A percentile compares a stretch with the other conserved stretches of the same genome.
These are phyloP conservation scores for Leptographium procerum DNA, from an alignment of 2,329 filamentous ascomycete species.

Conservation along the genomic window DNA sequence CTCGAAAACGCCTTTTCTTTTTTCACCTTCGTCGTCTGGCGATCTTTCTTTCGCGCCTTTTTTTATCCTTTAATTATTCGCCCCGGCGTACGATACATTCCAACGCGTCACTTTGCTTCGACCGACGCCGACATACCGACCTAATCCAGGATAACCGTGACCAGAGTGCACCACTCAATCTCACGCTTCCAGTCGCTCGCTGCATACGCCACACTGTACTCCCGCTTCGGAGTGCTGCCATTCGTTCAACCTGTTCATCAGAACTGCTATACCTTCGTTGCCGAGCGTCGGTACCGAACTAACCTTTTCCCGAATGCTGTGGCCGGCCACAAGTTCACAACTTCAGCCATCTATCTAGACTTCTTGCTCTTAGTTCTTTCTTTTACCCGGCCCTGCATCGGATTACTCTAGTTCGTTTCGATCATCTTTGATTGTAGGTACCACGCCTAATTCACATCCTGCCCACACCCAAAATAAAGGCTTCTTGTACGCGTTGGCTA, in stretches of 20 bases:
- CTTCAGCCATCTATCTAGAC: background rate
- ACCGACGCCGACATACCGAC: background rate
- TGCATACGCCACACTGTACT: background rate
- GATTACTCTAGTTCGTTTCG: background rate
- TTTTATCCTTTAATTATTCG: background rate
- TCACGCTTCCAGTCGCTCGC: background rate
- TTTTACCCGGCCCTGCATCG: background rate
- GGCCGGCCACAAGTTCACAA: background rate
- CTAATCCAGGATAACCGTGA: background rate
- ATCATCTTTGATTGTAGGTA: background rate
- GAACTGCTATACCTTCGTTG: background rate
- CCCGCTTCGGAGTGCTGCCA: background rate
- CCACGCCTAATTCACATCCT: background rate
- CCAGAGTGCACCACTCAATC: background rate
- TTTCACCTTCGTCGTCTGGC: background rate
- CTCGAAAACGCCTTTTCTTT: background rate
- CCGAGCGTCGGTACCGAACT: background rate
- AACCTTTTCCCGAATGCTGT: background rate
- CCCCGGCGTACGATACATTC: background rate
- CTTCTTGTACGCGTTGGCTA: too few species aligned
- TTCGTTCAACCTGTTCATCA: background rate
- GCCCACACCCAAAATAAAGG: too few species aligned
- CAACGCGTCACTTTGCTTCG: background rate
- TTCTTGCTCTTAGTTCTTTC: background rate
- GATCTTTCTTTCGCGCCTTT: background rate